Evolutionary conservation across 805 yeast species (phyloP), one percentile per base, ranked within the genome.

Genomic region (Kuraishia piskuri): DNA sequence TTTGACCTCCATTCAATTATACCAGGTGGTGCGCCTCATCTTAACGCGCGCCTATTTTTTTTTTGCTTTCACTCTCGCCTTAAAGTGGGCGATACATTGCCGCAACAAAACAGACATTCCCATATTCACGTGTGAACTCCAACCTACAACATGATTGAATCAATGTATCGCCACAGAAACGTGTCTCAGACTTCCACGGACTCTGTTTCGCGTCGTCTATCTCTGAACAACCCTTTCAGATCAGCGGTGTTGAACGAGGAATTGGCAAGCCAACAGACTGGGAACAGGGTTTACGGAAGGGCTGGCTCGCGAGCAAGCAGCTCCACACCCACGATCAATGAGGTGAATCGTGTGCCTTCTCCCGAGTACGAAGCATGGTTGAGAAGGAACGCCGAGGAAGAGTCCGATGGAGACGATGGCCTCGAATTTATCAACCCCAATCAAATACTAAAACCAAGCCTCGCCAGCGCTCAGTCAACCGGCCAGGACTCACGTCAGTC

Each of bases 221-320:
- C 90, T 6, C 72, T 83, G 2, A 83, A 83, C 64, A 86, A 86
- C 59, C 92, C 92, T n/a, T 86, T 86, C 66, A 76, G 92, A 62
- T 72, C 73, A 53, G 75, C 74, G 6, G 61, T 73, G 25, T 50
- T 68, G 3, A 68, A 65, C 50, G 70, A 68, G 44, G 71, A 66
- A 52, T 57, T 63, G 9, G 59, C 52, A 47, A 31, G 3, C 40
- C 40, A 31, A 7, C 40, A 31, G 17, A 31, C 40, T 8, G 40
- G 40, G 40, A 31, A 31, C 14, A 31, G 17, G 17, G 48, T 49
- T 12, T 50, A 53, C 24, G 51, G 52, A n/a, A 52, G 49, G 52
- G 62, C 48, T 54, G 46, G 46, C 53, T 50, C 53, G 46, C 19
- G 53, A 23, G 40, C 51, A 21, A 50, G 55, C 47, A 21, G 53